These are phyloP conservation scores for Monilinia vaccinii-corymbosi DNA, from an alignment of 2,329 filamentous ascomycete genomes.

Conservation along the genomic window DNA sequence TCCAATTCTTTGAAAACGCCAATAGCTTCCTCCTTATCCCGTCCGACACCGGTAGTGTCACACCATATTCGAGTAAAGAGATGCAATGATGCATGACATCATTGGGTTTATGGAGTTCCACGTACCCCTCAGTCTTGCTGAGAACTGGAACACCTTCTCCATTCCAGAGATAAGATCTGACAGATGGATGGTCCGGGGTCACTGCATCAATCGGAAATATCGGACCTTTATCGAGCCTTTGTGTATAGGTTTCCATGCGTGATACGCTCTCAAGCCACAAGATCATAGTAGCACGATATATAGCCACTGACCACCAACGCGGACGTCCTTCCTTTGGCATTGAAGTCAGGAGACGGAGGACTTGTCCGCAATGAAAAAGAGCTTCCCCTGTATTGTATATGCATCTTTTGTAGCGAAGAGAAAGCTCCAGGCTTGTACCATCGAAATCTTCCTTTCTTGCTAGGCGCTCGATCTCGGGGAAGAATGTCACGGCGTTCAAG, in stretches of 20 bases:
- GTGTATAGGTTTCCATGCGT: constrained; percentile 35
- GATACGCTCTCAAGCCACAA: constrained; percentile 54
- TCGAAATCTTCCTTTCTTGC: constrained; percentile 52
- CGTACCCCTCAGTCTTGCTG: constrained; percentile 37
- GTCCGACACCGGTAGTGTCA: constrained; percentile 43
- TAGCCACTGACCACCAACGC: constrained; percentile 61
- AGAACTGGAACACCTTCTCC: constrained; percentile 43
- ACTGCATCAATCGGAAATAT: constrained; percentile 43
- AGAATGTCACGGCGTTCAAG: constrained; percentile 59
- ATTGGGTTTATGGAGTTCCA: constrained; percentile 39
- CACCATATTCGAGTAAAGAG: constrained; percentile 43
- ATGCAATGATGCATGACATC: constrained; percentile 42
- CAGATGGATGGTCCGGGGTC: constrained; percentile 40
- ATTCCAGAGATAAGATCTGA: constrained; percentile 43
- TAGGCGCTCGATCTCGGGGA: constrained; percentile 57
- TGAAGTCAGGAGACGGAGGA: constrained; percentile 49
- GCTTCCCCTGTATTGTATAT: constrained; percentile 55
- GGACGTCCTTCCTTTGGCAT: constrained; percentile 54
- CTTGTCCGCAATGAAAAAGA: constrained; percentile 59
- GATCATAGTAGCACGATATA: constrained; percentile 57
- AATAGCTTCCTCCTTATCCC: constrained; percentile 46
- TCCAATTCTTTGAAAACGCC: constrained; percentile 30
- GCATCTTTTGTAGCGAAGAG: constrained; percentile 51
- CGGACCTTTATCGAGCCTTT: constrained; percentile 27
- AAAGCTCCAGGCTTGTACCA: constrained; percentile 40